A percentile compares a stretch with the other conserved stretches of the same genome.
These are phyloP conservation scores for Penstemon barbatus DNA, from an alignment of 257 asterid genomes.

Conservation along the genomic window DNA sequence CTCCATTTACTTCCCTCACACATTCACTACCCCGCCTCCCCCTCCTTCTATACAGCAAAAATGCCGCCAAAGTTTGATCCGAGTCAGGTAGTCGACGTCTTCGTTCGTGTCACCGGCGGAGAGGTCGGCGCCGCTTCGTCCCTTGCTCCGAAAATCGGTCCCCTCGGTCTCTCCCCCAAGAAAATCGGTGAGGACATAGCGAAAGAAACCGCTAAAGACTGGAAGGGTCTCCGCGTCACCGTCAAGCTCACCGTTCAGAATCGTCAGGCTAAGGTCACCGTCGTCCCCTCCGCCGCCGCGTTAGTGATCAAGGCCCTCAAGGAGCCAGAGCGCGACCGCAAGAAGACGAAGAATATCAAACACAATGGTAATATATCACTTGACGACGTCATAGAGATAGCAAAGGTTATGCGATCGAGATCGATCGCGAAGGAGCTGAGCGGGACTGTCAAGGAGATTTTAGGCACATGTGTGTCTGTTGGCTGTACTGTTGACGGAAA, in stretches of 20 bases:
- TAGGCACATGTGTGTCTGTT: conserved; percentile 70
- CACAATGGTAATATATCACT: conserved; percentile 67
- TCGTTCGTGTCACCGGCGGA: conserved; percentile 68
- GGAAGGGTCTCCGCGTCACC: conserved; percentile 84
- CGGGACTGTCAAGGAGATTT: conserved; percentile 75
- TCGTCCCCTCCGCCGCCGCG: conserved; percentile 75
- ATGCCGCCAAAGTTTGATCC: conserved; percentile 87
- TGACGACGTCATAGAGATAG: conserved; percentile 69
- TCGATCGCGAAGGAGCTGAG: conserved; percentile 67
- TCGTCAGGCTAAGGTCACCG: conserved; percentile 71
- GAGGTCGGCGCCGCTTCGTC: conserved; percentile 80
- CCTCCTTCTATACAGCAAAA: conserved; percentile 10
- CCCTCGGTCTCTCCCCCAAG: conserved; percentile 70
- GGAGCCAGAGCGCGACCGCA: conserved; percentile 73
- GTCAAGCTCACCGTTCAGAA: conserved; percentile 69
- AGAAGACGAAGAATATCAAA: conserved; percentile 67
- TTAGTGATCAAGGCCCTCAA: conserved; percentile 69
- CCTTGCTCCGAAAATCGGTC: conserved; percentile 72
- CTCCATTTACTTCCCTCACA: neutral
- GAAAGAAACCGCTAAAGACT: conserved; percentile 74
- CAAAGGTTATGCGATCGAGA: conserved; percentile 55
- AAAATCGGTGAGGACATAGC: conserved; percentile 75
- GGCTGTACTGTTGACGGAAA: conserved; percentile 72
- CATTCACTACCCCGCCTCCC: conserved; percentile 8
- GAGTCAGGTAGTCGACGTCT: conserved; percentile 62